These are phyloP conservation scores for Bryum argenteum DNA, from an alignment of 225 moss, liverwort and hornwort species.

Conservation along the genomic window DNA sequence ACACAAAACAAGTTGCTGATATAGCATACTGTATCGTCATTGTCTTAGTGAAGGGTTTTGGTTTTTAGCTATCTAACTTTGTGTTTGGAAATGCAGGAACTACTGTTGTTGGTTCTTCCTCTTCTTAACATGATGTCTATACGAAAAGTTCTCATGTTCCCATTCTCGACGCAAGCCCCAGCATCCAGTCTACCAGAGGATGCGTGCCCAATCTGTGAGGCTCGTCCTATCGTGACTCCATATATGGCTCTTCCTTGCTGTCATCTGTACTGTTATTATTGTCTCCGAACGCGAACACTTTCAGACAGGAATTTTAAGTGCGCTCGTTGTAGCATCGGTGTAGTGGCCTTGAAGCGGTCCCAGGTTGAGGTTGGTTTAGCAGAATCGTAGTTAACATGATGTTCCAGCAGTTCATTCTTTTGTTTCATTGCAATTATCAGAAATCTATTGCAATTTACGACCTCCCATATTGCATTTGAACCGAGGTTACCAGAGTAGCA, in stretches of 20 bases:
- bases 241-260: constrained; percentile 84
- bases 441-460: neutral
- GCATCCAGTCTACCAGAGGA: constrained; percentile 65
- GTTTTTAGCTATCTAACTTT: neutral
- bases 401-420: neutral
- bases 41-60: neutral
- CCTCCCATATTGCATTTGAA: too few relatives aligned
- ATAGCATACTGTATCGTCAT: neutral
- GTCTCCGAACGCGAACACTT: constrained; percentile 84
- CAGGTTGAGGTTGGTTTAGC: constrained; percentile 60
- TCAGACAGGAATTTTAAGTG: constrained; percentile 81
- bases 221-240: constrained; percentile 68
- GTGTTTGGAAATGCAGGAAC: constrained; percentile 61
- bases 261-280: constrained; percentile 93
- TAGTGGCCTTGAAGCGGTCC: constrained; percentile 81
- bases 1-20: neutral
- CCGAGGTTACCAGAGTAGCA: too few relatives aligned
- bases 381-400: constrained; percentile 30
- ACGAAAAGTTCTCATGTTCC: constrained; percentile 71
- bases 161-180: constrained; percentile 64
- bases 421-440: neutral
- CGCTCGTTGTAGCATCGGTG: constrained; percentile 51
- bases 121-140: constrained; percentile 92
- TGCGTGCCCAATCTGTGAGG: constrained; percentile 87
- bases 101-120: constrained; percentile 84